Base-by-base conservation (phyloP, 805 yeast genomes). In the Ogataea nakhonphanomensis region DNA sequence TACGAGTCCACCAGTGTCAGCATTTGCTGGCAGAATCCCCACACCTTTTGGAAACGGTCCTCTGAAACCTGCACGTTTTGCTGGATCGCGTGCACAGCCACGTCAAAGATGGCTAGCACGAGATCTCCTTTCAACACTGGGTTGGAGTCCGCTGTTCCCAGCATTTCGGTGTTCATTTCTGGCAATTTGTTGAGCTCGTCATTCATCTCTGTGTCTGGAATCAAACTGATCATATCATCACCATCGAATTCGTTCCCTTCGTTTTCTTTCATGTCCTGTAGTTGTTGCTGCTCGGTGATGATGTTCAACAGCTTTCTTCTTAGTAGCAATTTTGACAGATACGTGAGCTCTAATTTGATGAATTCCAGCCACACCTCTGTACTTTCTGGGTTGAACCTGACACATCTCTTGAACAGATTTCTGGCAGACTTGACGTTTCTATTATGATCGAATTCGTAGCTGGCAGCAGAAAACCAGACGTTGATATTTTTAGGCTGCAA, bases 381-480 rank as follows among this genome's bases (percentile, higher is more conserved):
- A 7, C 81, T 75, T 36, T 85, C 90, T 2, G 83, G 74, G 57
- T 91, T 91, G 61, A 93, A 84, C 60, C 95, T 73, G 29, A 93
- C 69, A 24, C 84, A 95, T 50, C 84, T 78, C 62, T 90, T 96
- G 61, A 89, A 79, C 20, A 93, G 71, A 8, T 79, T 78, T 61
- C 99, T 76, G 15, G 97, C 90, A 33, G 95, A 90, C 57, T 83
- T 80, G 32, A 95, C 86, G 53, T 89, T 84, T 29, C 91, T 85
- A 62, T 93, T 88, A 22, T 76, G 76, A 52, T 91, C 96, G 54
- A 86, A 82, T 65, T 93, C 98, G 64, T 87, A 88, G 58, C 86
- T 86, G 23, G 97, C 96, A 17, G 96, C 97, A 54, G 87, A 77
- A 30, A 93, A 77, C 99, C 99, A 93, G 12, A 91, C 84, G 52